Percentiles rank a stretch among this genome's conserved stretches.
Evolutionary conservation across 805 yeast genomes (phyloP).

Genomic region (Monosporozyma siamensis): DNA sequence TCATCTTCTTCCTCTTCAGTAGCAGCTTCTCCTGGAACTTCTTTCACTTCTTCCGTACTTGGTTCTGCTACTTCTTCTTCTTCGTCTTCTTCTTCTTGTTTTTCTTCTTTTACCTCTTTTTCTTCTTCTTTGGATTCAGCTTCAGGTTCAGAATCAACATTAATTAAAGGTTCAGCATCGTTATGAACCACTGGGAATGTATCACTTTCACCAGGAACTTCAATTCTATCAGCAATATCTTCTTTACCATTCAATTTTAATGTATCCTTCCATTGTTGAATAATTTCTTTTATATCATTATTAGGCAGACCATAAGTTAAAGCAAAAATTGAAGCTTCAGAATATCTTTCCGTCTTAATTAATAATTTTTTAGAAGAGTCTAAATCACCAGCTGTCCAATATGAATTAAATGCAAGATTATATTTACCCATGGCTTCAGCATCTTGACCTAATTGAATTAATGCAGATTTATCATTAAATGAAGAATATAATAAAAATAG

Average conservation of each 20-base stretch:
- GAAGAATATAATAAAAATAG: constrained; percentile 76
- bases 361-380: constrained; percentile 56
- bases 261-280: constrained; percentile 59
- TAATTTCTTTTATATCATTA: constrained; percentile 36
- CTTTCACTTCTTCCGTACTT: constrained; percentile 13
- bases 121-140: constrained; percentile 17
- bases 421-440: constrained; percentile 72
- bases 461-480: constrained; percentile 55
- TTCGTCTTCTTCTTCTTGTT: constrained; percentile 5
- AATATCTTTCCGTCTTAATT: constrained; percentile 52
- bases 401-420: constrained; percentile 85
- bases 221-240: constrained; percentile 53
- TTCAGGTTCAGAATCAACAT: constrained; percentile 30
- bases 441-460: constrained; percentile 51
- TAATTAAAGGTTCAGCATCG: constrained; percentile 32
- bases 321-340: constrained; percentile 82
- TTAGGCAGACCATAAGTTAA: constrained; percentile 51
- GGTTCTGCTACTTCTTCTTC: constrained; percentile 6
- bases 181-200: constrained; percentile 24
- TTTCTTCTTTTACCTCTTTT: constrained; percentile 3
- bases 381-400: constrained; percentile 77
- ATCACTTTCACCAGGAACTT: constrained; percentile 31
- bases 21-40: constrained; percentile 4
- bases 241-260: constrained; percentile 44
- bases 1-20: constrained; percentile 7